A percentile compares a stretch with the other conserved stretches of the same genome.
Conservation (phyloP, 164 flowering plant species). For the Warburgia ugandensis region DNA sequence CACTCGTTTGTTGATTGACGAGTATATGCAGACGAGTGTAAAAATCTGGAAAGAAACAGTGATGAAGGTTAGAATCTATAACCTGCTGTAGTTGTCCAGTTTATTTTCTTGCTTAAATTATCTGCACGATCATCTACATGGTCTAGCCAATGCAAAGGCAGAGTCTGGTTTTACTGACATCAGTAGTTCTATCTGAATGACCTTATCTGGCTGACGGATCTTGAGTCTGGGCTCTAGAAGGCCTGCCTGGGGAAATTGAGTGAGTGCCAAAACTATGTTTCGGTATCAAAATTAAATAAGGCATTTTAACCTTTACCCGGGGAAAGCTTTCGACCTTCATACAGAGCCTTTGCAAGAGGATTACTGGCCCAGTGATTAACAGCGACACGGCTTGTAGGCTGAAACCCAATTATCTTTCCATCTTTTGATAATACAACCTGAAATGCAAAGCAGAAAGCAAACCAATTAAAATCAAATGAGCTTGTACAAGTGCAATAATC, state of each 20-base stretch:
- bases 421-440: slow-evolving; percentile 67
- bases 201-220: slow-evolving; percentile 36
- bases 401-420: slow-evolving; percentile 65
- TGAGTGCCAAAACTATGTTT: background rate
- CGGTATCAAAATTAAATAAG: background rate
- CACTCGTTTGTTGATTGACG: too few species aligned
- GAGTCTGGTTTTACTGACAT: slow-evolving; percentile 49
- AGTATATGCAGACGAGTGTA: too few species aligned
- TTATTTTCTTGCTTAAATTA: too few species aligned
- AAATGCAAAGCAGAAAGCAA: background rate
- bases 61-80: too few species aligned
- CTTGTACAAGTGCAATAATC: slow-evolving; percentile 1
- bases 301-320: slow-evolving; percentile 42
- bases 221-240: slow-evolving; percentile 58
- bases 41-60: too few species aligned
- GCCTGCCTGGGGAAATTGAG: slow-evolving; percentile 34
- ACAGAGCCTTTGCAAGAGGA: slow-evolving; percentile 67
- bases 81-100: too few species aligned
- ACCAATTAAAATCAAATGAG: background rate
- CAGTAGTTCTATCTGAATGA: slow-evolving; percentile 53
- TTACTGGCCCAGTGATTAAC: slow-evolving; percentile 78
- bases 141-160: slow-evolving; percentile 67
- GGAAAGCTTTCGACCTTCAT: slow-evolving; percentile 53
- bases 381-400: slow-evolving; percentile 69
- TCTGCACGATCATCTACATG: too few species aligned